A percentile compares a stretch with the other conserved stretches of the same genome.
Conservation (phyloP, 257 asterid genomes). For the Scutellaria baicalensis region DNA sequence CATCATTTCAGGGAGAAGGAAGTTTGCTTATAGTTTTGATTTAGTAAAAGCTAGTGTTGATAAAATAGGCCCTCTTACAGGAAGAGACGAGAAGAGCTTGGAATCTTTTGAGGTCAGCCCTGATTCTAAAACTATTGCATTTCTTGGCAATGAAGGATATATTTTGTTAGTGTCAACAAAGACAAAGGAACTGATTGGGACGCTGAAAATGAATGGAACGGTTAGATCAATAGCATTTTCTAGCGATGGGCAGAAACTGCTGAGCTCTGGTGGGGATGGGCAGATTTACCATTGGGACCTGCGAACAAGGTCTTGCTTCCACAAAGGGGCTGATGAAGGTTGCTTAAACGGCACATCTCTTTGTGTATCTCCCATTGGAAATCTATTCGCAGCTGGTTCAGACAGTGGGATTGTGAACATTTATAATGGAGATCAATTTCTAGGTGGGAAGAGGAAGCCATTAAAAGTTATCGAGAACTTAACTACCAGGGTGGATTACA, state of each 20-base stretch:
- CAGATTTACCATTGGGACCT: conserved; percentile 85
- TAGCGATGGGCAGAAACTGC: conserved; percentile 54
- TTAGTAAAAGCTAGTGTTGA: conserved; percentile 66
- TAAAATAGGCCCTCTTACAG: conserved; percentile 69
- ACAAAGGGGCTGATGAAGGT: conserved; percentile 88
- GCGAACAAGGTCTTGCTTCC: conserved; percentile 72
- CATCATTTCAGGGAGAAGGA: conserved; percentile 76
- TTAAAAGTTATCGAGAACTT: conserved; percentile 65
- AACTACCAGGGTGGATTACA: conserved; percentile 65
- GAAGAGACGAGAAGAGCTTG: conserved; percentile 95
- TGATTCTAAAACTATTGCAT: conserved; percentile 78
- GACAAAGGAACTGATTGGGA: conserved; percentile 79
- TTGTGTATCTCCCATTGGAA: conserved; percentile 55
- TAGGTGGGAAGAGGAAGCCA: conserved; percentile 81
- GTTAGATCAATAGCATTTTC: conserved; percentile 72
- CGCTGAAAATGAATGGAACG: conserved; percentile 88
- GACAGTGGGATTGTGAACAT: conserved; percentile 81
- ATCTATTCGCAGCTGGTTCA: conserved; percentile 92
- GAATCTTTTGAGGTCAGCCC: conserved; percentile 91
- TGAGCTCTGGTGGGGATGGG: conserved; percentile 90
- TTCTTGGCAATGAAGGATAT: conserved; percentile 85
- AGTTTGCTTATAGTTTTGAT: conserved; percentile 76
- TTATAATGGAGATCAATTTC: conserved; percentile 55
- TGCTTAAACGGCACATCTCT: conserved; percentile 74
- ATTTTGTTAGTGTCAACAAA: conserved; percentile 72